phyloP scores from a whole-genome alignment of 495 filamentous ascomycete species.

The Penicillium silybi region DNA sequence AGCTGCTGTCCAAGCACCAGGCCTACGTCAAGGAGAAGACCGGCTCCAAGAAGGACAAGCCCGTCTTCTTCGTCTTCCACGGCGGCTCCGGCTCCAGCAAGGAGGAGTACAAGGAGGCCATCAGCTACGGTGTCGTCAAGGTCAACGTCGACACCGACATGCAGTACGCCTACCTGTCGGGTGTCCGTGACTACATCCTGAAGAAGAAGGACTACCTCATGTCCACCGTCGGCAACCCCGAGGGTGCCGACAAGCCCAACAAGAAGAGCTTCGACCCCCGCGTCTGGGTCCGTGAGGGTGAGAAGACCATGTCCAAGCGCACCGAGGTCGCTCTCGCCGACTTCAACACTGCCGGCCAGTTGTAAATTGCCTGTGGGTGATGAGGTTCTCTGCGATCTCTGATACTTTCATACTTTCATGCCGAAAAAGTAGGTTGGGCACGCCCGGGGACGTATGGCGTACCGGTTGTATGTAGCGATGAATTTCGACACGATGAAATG shows the following conservation, averaged over 20 bases:
- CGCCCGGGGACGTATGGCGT: slow-evolving; percentile 23
- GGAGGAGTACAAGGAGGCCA: slow-evolving; percentile 82
- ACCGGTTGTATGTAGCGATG: slow-evolving; percentile 30
- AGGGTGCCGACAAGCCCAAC: slow-evolving; percentile 94
- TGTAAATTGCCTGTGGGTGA: slow-evolving; percentile 53
- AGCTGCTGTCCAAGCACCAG: slow-evolving; percentile 93
- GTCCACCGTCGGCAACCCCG: slow-evolving; percentile 87
- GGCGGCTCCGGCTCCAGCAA: slow-evolving; percentile 89
- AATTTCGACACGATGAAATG: slow-evolving; percentile 30
- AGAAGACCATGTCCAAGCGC: slow-evolving; percentile 91
- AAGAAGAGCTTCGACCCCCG: slow-evolving; percentile 95
- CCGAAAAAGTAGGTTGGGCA: slow-evolving; percentile 16
- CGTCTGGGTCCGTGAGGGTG: slow-evolving; percentile 79
- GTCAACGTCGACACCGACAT: slow-evolving; percentile 81
- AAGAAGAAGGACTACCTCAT: slow-evolving; percentile 93
- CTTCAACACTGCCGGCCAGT: slow-evolving; percentile 83
- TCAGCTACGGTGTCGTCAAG: slow-evolving; percentile 93
- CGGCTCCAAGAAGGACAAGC: slow-evolving; percentile 67
- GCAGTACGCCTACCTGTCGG: slow-evolving; percentile 73
- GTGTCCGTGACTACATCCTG: slow-evolving; percentile 89
- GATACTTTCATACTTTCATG: slow-evolving; percentile 8
- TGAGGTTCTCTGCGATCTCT: not conserved
- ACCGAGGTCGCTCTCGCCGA: slow-evolving; percentile 77
- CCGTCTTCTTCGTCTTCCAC: slow-evolving; percentile 99
- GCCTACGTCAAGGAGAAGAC: slow-evolving; percentile 76